Evolutionary conservation across 257 asterid genomes (phyloP).

Genomic region (Solanum paucissectum): DNA sequence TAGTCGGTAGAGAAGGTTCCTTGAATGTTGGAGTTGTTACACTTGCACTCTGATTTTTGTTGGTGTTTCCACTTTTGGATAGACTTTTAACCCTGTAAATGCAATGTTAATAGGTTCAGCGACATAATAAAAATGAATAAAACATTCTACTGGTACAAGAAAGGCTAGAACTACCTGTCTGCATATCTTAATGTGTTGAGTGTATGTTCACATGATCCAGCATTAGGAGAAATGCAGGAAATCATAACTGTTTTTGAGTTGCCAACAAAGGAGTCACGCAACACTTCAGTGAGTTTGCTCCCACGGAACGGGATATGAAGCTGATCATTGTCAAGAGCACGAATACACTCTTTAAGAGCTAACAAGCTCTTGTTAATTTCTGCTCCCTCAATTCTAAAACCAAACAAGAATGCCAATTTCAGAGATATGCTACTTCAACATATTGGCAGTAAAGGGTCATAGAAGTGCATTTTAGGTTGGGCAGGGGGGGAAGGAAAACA

Average conservation of each 20-base stretch:
- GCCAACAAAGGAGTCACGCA: conserved; percentile 97
- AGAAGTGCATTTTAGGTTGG: neutral
- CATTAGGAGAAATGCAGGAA: conserved; percentile 96
- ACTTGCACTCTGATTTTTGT: conserved; percentile 56
- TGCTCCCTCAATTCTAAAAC: conserved; percentile 93
- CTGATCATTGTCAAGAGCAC: conserved; percentile 98
- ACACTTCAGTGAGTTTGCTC: conserved; percentile 98
- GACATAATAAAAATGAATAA: neutral
- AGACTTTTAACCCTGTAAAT: conserved; percentile 90
- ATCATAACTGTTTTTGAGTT: conserved; percentile 98
- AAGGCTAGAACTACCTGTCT: conserved; percentile 48
- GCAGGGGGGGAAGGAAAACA: neutral
- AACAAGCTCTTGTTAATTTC: conserved; percentile 97
- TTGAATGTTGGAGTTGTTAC: conserved; percentile 39
- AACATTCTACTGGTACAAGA: neutral
- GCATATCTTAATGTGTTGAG: conserved; percentile 99
- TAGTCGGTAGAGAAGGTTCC: conserved; percentile 54
- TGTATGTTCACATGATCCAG: conserved; percentile 98
- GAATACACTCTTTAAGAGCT: conserved; percentile 97
- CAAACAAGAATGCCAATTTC: neutral
- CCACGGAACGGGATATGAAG: conserved; percentile 99
- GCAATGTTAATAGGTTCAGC: conserved; percentile 7
- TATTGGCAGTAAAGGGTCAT: neutral
- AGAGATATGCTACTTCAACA: neutral
- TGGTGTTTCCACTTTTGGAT: conserved; percentile 78